Conservation (phyloP, 2,329 filamentous ascomycete genomes). For the Trichoderma polysporum region DNA sequence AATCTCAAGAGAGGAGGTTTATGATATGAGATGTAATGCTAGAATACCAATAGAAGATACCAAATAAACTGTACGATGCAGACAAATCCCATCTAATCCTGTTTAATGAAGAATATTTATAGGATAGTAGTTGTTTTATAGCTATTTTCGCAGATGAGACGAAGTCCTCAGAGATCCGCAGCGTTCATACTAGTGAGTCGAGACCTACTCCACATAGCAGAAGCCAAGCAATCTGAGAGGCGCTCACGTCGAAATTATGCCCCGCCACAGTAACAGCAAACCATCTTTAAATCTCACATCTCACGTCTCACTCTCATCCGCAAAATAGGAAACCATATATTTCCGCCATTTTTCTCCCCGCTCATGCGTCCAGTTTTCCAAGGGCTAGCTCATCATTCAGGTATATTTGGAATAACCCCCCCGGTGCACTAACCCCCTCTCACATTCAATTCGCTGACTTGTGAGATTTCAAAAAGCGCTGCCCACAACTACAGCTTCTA, state of each 20-base stretch:
- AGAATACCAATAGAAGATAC: slow-evolving; percentile 15
- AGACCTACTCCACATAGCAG: not conserved
- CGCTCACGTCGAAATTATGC: not conserved
- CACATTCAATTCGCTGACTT: not conserved
- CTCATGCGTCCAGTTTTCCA: not conserved
- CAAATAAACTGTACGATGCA: not conserved
- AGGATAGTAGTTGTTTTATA: not conserved
- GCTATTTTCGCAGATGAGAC: not conserved
- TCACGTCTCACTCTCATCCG: not conserved
- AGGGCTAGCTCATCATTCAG: not conserved
- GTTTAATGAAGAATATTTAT: not conserved
- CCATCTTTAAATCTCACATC: slow-evolving; percentile 15
- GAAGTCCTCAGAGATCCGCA: not conserved
- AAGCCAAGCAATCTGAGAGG: not conserved
- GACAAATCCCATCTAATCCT: not conserved
- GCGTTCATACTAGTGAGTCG: not conserved
- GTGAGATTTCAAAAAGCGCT: not conserved
- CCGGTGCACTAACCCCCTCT: not conserved
- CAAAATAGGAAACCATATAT: not conserved
- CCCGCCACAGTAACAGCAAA: not conserved
- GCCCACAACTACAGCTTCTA: not conserved
- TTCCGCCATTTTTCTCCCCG: not conserved
- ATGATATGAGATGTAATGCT: not conserved
- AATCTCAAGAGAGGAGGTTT: not conserved
- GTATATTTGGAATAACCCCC: not conserved